phyloP scores from a whole-genome alignment of 1,139 yeast species.

The Candida glucosophila region DNA sequence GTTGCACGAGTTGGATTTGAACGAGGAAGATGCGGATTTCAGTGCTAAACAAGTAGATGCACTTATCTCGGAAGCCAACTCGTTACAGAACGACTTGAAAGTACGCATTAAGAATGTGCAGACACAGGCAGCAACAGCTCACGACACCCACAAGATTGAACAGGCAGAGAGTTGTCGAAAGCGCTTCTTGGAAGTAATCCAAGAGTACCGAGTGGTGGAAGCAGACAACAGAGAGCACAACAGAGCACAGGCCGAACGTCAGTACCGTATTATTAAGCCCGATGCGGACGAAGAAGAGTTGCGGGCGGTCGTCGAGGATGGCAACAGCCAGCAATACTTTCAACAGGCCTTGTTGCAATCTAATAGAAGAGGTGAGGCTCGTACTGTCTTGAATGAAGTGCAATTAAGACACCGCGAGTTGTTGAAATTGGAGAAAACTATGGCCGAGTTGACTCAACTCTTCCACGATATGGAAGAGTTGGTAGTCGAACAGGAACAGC shows the following conservation, averaged over 20 bases:
- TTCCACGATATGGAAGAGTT: constrained; percentile 95
- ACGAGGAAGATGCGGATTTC: constrained; percentile 68
- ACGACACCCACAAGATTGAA: constrained; percentile 72
- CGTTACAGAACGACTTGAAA: constrained; percentile 69
- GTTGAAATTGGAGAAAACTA: constrained; percentile 87
- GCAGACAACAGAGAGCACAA: constrained; percentile 80
- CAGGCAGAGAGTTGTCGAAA: constrained; percentile 88
- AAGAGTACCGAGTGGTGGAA: constrained; percentile 80
- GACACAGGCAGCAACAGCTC: constrained; percentile 50
- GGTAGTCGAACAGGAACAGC: constrained; percentile 92
- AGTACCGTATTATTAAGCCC: constrained; percentile 87
- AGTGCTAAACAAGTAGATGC: constrained; percentile 71
- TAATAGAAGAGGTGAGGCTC: constrained; percentile 93
- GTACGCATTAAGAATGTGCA: constrained; percentile 71
- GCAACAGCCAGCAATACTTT: constrained; percentile 83
- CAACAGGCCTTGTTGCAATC: constrained; percentile 89
- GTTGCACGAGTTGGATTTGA: constrained; percentile 66
- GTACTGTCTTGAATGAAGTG: constrained; percentile 91
- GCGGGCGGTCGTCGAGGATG: constrained; percentile 75
- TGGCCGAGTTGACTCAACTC: constrained; percentile 91
- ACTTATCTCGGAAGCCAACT: constrained; percentile 69
- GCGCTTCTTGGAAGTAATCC: constrained; percentile 78
- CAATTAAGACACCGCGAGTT: constrained; percentile 95
- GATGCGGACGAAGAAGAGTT: constrained; percentile 85
- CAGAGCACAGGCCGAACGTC: constrained; percentile 85